Evolutionary conservation across 179 eudicot genomes (phyloP).

Genomic region (Beta lomatogona): DNA sequence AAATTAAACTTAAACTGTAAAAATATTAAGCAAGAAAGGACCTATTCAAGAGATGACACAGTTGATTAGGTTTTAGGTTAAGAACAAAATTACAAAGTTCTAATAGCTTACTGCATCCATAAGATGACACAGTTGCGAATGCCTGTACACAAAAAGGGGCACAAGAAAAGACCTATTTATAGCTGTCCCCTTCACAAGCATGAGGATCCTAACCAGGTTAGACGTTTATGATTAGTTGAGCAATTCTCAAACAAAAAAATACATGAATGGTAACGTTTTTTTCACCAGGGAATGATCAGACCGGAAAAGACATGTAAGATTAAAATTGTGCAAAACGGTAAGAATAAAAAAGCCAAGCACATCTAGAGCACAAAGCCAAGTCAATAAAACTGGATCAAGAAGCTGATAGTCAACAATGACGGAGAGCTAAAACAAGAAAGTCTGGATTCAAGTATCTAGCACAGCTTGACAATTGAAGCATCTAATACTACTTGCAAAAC

Average conservation of each 20-base stretch:
- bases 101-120: conserved; percentile 77
- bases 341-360: not conserved
- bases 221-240: not conserved
- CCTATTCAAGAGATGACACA: not conserved
- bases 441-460: not conserved
- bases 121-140: conserved; percentile 57
- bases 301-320: not conserved
- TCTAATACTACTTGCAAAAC: no score
- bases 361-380: not conserved
- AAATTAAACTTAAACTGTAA: not conserved
- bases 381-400: not conserved
- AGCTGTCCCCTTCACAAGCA: conserved; percentile 82
- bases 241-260: not conserved
- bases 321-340: no score
- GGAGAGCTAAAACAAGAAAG: not conserved
- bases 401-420: not conserved
- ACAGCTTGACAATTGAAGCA: not conserved
- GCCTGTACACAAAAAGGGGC: conserved; percentile 87
- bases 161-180: conserved; percentile 80
- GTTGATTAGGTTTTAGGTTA: no score
- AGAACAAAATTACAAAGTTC: not conserved
- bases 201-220: conserved; percentile 53
- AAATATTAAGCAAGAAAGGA: conserved; percentile 14
- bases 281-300: not conserved
- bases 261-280: not conserved